These are phyloP conservation scores for Echria macrotheca DNA, from an alignment of 495 filamentous ascomycete species.

Conservation along the genomic window DNA sequence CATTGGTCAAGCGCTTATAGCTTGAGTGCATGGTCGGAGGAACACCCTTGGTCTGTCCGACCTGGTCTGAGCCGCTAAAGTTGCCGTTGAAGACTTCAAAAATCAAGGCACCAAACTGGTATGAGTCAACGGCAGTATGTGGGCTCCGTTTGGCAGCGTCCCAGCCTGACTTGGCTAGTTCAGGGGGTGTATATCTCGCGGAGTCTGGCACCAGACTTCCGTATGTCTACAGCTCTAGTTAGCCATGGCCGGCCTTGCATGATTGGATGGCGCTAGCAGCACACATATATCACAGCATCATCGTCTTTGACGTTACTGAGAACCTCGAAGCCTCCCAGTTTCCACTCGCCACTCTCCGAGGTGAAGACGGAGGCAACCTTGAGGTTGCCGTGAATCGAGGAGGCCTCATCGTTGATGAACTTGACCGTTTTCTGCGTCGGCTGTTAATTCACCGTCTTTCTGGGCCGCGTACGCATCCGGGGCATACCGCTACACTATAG, in stretches of 20 bases:
- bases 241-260: too few species aligned
- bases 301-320: constrained; percentile 94
- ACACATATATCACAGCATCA: constrained; percentile 81
- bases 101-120: constrained; percentile 75
- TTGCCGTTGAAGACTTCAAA: constrained; percentile 88
- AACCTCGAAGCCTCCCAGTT: constrained; percentile 86
- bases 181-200: constrained; percentile 74
- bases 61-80: constrained; percentile 66
- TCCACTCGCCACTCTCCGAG: constrained; percentile 97
- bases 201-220: constrained; percentile 82
- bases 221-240: too few species aligned
- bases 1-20: constrained; percentile 80
- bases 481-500: constrained; percentile 70
- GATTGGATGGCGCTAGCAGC: too few species aligned
- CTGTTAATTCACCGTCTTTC: constrained; percentile 12
- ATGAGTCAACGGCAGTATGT: constrained; percentile 76
- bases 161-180: constrained; percentile 83
- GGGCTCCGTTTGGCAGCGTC: constrained; percentile 79
- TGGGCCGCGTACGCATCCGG: too few species aligned
- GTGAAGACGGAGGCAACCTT: constrained; percentile 81
- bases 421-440: constrained; percentile 70
- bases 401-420: constrained; percentile 91
- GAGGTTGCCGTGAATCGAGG: constrained; percentile 82
- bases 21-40: constrained; percentile 81
- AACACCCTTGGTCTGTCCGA: constrained; percentile 77